Percentiles rank a stretch among this genome's conserved stretches.
These are phyloP conservation scores for Crithidia fasciculata DNA, from an alignment of 208 protist species.

Conservation along the genomic window DNA sequence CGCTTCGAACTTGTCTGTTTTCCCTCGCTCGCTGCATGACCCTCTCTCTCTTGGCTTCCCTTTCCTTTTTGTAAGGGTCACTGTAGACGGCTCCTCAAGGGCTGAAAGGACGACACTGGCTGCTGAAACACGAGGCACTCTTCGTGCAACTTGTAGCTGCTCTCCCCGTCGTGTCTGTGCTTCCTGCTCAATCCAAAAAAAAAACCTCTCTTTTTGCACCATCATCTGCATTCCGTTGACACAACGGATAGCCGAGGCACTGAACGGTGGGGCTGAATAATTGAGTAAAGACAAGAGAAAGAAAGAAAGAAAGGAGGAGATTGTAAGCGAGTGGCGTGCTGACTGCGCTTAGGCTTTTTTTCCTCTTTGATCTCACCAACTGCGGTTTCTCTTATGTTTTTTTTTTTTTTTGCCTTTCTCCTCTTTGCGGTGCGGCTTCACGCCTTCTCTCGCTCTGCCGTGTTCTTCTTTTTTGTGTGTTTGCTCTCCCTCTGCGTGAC, in stretches of 20 bases:
- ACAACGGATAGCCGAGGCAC: no score
- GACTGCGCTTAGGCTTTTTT: no score
- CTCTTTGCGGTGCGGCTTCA: not conserved
- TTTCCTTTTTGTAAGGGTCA: not conserved
- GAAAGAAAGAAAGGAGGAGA: not conserved
- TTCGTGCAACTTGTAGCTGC: no score
- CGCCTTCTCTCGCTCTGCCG: not conserved
- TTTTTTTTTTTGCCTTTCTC: slow-evolving; percentile 10
- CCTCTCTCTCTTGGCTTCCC: not conserved
- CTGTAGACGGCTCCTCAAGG: no score
- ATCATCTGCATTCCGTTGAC: no score
- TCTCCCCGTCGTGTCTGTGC: no score
- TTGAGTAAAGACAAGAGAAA: no score
- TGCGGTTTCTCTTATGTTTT: not conserved
- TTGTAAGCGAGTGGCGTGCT: no score
- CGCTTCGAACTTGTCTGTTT: slow-evolving; percentile 1
- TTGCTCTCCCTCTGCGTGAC: not conserved
- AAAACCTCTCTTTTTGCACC: slow-evolving; percentile 7
- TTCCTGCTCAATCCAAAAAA: not conserved
- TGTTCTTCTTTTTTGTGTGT: slow-evolving; percentile 2
- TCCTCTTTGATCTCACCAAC: not conserved
- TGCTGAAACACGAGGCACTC: no score
- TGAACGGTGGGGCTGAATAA: no score
- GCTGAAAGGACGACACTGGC: no score
- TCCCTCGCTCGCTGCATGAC: no score